Percentiles rank a stretch among this genome's conserved stretches.
These are phyloP conservation scores for Rhizophora apiculata DNA, from an alignment of 345 rosid genomes.

Conservation along the genomic window DNA sequence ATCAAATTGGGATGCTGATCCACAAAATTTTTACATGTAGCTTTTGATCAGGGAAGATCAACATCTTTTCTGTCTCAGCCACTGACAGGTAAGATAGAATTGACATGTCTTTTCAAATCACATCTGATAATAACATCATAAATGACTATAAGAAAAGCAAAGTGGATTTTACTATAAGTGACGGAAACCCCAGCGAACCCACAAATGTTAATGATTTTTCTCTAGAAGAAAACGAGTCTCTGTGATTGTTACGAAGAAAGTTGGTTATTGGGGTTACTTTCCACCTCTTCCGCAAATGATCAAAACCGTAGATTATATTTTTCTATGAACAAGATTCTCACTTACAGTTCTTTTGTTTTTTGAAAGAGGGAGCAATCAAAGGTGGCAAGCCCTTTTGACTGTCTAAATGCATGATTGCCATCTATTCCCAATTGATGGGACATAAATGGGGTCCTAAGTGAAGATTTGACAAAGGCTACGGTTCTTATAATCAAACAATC, in stretches of 20 bases:
- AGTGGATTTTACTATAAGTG: slow-evolving; percentile 31
- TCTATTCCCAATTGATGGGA: slow-evolving; percentile 1
- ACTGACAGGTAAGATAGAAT: slow-evolving; percentile 44
- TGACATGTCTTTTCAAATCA: slow-evolving; percentile 20
- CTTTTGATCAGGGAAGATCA: slow-evolving; percentile 47
- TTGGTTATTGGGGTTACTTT: background rate
- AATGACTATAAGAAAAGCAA: slow-evolving; percentile 22
- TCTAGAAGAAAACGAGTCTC: slow-evolving; percentile 1
- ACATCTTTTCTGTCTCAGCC: slow-evolving; percentile 39
- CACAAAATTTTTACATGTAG: slow-evolving; percentile 58
- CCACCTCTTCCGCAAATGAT: background rate
- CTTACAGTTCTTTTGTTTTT: background rate
- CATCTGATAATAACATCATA: slow-evolving; percentile 13
- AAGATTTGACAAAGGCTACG: slow-evolving; percentile 11
- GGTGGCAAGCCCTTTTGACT: slow-evolving; percentile 1
- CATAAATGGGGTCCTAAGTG: slow-evolving; percentile 13
- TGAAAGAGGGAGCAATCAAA: background rate
- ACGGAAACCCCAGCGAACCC: slow-evolving; percentile 31
- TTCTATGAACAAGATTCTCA: background rate
- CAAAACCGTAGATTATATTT: background rate
- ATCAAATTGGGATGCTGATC: slow-evolving; percentile 62
- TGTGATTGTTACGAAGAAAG: background rate
- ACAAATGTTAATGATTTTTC: slow-evolving; percentile 34
- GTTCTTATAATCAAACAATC: slow-evolving; percentile 11
- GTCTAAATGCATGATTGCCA: background rate